Evolutionary conservation across 345 rosid genomes (phyloP), one percentile per base, ranked within the genome.

Genomic region (Populus simonii): DNA sequence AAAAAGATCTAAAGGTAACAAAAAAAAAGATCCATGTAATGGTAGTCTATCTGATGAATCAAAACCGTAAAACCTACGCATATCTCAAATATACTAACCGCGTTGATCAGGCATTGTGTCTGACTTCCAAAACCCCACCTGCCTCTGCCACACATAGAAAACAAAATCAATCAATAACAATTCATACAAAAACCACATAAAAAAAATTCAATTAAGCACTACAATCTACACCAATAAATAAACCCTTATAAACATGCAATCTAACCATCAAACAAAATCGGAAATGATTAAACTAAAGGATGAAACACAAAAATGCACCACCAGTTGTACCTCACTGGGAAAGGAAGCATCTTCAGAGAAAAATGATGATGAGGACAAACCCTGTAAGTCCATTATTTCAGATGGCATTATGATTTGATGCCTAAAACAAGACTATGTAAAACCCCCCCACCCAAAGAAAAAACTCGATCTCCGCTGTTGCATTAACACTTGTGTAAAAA

Each of bases 91-190:
- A 51, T 71, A 86, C 92, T 82, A 59, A 87, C 89, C 87, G 68
- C 75, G 76, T 39, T 71, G 84, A 77, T 81, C 86, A 62, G 80
- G 79, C 75, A 75, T 18, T 31, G 79, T 45, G 67, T 87, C 84
- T 20, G 83, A 77, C 79, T 81, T 89, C 88, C 88, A 86, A 74
- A 84, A 85, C 43, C 88, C 88, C 20, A 87, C 82, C 78, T 84
- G 86, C 76, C 85, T 78, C 87, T 85, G 86, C 81, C 70, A 86
- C 8, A 22, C 61, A 55, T 36, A 79, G 31, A 80, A 74, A 73
- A 72, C 57, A 83, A 59, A 78, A 63, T 45, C 57, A 62, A 39
- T 47, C 23, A 66, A 68, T 11, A 51, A 18, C 23, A 66, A 79
- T 49, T 51, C 25, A 25, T 53, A 47, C 18, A 63, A 71, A 4